Percentiles rank a stretch among this genome's conserved stretches.
phyloP scores from a whole-genome alignment of 2,329 filamentous ascomycete species.

The Sporothrix variecibatus region DNA sequence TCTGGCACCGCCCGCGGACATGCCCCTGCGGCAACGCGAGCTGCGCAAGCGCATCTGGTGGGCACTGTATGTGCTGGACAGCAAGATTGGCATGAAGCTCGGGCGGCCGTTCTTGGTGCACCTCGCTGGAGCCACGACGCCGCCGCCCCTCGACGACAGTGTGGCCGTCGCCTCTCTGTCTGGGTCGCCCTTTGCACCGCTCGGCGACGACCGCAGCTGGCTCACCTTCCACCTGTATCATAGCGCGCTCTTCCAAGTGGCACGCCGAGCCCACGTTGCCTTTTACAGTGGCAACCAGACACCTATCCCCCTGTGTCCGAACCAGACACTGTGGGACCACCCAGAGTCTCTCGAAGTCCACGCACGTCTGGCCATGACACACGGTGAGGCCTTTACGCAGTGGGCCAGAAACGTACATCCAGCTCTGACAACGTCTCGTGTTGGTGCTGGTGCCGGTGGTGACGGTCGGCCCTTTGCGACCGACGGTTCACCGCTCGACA shows the following conservation, averaged over 20 bases:
- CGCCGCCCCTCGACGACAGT: background rate
- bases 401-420: background rate
- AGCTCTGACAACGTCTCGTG: background rate
- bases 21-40: conserved; percentile 31
- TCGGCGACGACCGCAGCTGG: conserved; percentile 21
- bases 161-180: conserved; percentile 2
- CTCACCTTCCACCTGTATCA: conserved; percentile 16
- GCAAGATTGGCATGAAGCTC: conserved; percentile 28
- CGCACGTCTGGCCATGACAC: background rate
- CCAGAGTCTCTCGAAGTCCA: conserved; percentile 2
- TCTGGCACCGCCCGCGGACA: conserved; percentile 40
- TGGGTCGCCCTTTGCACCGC: conserved; percentile 14
- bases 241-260: conserved; percentile 8
- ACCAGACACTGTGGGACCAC: conserved; percentile 6
- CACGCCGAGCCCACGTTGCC: background rate
- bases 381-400: background rate
- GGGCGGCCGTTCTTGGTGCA: conserved; percentile 23
- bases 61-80: conserved; percentile 25
- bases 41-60: conserved; percentile 26
- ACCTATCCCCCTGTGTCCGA: background rate
- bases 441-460: background rate
- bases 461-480: conserved; percentile 1
- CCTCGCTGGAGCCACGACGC: background rate
- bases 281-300: conserved; percentile 2
- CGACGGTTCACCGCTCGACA: conserved; percentile 8